Percentiles rank a stretch among this genome's conserved stretches.
Conservation (phyloP, 2,329 filamentous ascomycete genomes). For the Aspergillus fischeri region DNA sequence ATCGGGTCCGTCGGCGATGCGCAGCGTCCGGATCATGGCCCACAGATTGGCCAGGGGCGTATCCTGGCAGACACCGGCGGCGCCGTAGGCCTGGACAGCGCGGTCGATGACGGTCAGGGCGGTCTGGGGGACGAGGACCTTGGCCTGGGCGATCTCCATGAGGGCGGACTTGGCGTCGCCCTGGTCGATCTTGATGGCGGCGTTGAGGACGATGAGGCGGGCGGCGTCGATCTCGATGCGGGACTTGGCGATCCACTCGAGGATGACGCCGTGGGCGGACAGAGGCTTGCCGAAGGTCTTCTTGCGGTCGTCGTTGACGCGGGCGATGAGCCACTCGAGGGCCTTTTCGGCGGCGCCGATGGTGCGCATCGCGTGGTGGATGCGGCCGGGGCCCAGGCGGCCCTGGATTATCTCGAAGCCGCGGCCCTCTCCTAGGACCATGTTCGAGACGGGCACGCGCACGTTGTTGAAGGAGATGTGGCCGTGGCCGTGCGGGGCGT, state of each 20-base stretch:
- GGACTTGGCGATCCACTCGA: slow-evolving; percentile 90
- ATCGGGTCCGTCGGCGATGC: slow-evolving; percentile 89
- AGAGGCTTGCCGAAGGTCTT: slow-evolving; percentile 87
- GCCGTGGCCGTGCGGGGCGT: slow-evolving; percentile 96
- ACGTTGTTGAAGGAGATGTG: slow-evolving; percentile 89
- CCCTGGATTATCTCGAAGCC: slow-evolving; percentile 99
- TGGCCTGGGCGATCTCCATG: slow-evolving; percentile 91
- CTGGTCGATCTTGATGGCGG: slow-evolving; percentile 90
- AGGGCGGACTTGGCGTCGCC: slow-evolving; percentile 83
- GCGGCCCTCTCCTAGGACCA: slow-evolving; percentile 87
- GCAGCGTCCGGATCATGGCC: slow-evolving; percentile 73
- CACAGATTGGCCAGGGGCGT: slow-evolving; percentile 85
- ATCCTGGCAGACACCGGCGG: slow-evolving; percentile 86
- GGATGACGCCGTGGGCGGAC: slow-evolving; percentile 84
- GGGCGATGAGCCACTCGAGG: slow-evolving; percentile 89
- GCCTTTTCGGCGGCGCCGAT: slow-evolving; percentile 89
- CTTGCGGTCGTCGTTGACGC: slow-evolving; percentile 88
- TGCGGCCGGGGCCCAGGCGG: slow-evolving; percentile 88
- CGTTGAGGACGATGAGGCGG: slow-evolving; percentile 85
- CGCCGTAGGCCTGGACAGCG: slow-evolving; percentile 88
- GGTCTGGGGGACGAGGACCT: slow-evolving; percentile 81
- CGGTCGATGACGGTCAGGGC: slow-evolving; percentile 87
- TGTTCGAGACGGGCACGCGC: slow-evolving; percentile 74
- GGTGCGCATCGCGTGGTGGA: slow-evolving; percentile 95
- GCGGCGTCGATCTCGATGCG: slow-evolving; percentile 92